Evolutionary conservation across 1,284 basidiomycete genomes (phyloP).

Genomic region (Microbotryum scabiosae): DNA sequence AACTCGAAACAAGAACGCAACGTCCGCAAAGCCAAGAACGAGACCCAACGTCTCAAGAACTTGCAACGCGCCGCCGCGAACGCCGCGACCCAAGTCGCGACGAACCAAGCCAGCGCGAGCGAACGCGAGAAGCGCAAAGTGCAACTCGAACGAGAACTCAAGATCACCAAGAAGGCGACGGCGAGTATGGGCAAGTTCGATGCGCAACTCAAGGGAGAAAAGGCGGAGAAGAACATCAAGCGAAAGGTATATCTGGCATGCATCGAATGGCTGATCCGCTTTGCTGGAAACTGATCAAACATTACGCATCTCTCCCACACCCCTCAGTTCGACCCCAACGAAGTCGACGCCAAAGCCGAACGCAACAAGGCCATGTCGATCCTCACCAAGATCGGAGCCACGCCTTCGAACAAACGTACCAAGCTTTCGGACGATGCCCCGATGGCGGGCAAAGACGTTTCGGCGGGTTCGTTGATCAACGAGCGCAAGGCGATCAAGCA

Average conservation of each 20-base stretch:
- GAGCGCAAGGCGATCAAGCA: conserved; percentile 67
- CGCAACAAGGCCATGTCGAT: conserved; percentile 65
- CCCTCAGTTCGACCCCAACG: conserved; percentile 67
- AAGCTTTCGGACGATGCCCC: conserved; percentile 40
- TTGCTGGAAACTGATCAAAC: not conserved
- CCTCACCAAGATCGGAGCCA: conserved; percentile 63
- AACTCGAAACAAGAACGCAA: conserved; percentile 69
- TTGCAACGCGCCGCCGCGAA: conserved; percentile 50
- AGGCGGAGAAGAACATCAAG: conserved; percentile 77
- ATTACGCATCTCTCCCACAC: conserved; percentile 18
- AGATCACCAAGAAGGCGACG: conserved; percentile 72
- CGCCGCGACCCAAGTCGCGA: conserved; percentile 24
- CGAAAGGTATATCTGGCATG: conserved; percentile 61
- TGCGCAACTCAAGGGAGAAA: conserved; percentile 79
- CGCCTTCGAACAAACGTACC: conserved; percentile 54
- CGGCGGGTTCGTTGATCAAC: conserved; percentile 56
- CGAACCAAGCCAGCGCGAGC: conserved; percentile 10
- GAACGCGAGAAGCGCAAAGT: conserved; percentile 54
- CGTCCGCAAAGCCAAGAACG: conserved; percentile 72
- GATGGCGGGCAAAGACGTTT: conserved; percentile 45
- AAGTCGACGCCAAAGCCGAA: conserved; percentile 58
- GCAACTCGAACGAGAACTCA: conserved; percentile 68
- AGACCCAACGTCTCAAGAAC: conserved; percentile 71
- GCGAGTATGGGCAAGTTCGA: conserved; percentile 86
- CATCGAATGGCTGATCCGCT: not conserved